Conservation (phyloP, 352 stramenopile species). For the Detonula confervacea region DNA sequence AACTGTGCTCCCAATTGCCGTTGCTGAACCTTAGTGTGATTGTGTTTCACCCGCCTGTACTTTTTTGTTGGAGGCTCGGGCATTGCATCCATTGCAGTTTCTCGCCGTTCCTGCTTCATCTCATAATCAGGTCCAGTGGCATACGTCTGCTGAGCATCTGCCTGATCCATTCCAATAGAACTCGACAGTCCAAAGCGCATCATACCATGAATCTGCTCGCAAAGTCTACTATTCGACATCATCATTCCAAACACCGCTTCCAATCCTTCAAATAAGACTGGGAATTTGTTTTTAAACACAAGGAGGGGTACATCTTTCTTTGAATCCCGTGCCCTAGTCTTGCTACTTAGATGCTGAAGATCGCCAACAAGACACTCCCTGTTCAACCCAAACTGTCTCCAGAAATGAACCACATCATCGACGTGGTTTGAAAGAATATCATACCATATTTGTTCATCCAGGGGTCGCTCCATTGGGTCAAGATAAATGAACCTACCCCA, state of each 20-base stretch:
- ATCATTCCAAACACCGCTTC: constrained; percentile 24
- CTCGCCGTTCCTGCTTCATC: neutral
- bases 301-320: too few species aligned
- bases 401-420: neutral
- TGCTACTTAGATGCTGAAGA: too few species aligned
- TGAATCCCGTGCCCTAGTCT: too few species aligned
- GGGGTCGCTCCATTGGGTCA: neutral
- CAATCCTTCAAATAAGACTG: constrained; percentile 8
- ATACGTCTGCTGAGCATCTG: neutral
- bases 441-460: neutral
- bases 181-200: neutral
- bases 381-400: too few species aligned
- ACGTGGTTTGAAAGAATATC: too few species aligned
- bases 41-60: too few species aligned
- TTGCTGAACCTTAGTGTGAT: too few species aligned
- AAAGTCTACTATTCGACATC: constrained; percentile 22
- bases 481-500: constrained; percentile 16
- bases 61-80: neutral
- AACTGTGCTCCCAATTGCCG: too few species aligned
- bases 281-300: too few species aligned
- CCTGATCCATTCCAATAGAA: neutral
- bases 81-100: neutral
- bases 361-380: too few species aligned
- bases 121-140: neutral
- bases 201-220: constrained; percentile 19